Conservation (phyloP, 805 yeast species). For the Kluyveromyces dobzhanskii region DNA sequence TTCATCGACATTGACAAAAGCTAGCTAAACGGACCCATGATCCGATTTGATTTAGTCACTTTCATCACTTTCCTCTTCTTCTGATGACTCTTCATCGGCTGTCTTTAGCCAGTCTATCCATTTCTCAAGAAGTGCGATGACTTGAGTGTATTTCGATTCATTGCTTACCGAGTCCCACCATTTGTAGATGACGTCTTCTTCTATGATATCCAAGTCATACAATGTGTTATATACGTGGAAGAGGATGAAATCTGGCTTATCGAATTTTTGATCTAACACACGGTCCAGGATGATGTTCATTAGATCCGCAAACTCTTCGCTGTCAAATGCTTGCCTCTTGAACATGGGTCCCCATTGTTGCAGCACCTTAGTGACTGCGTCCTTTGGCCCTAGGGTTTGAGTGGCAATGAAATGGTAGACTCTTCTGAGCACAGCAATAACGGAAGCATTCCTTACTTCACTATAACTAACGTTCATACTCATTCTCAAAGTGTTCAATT, state of each 20-base stretch:
- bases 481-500: constrained; percentile 92
- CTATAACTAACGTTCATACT: constrained; percentile 94
- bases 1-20: too few species aligned
- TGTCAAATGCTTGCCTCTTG: constrained; percentile 76
- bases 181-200: constrained; percentile 65
- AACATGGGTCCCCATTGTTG: constrained; percentile 76
- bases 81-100: constrained; percentile 57
- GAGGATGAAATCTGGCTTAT: constrained; percentile 29
- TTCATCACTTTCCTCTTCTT: constrained; percentile 41
- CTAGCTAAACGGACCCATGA: too few species aligned
- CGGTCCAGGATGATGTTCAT: constrained; percentile 36
- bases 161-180: constrained; percentile 64
- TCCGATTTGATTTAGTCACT: constrained; percentile 1
- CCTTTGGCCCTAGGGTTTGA: constrained; percentile 65
- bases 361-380: constrained; percentile 70
- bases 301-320: constrained; percentile 70
- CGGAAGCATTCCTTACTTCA: constrained; percentile 80
- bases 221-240: constrained; percentile 44
- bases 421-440: constrained; percentile 60
- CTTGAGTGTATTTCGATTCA: constrained; percentile 37
- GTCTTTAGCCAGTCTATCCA: constrained; percentile 84
- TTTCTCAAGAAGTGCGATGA: constrained; percentile 51
- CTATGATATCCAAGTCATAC: constrained; percentile 75
- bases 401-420: constrained; percentile 69
- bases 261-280: constrained; percentile 19